Evolutionary conservation across 768 basidiomycete genomes (phyloP), one percentile per base, ranked within the genome.

Genomic region (Boletus insuetus): DNA sequence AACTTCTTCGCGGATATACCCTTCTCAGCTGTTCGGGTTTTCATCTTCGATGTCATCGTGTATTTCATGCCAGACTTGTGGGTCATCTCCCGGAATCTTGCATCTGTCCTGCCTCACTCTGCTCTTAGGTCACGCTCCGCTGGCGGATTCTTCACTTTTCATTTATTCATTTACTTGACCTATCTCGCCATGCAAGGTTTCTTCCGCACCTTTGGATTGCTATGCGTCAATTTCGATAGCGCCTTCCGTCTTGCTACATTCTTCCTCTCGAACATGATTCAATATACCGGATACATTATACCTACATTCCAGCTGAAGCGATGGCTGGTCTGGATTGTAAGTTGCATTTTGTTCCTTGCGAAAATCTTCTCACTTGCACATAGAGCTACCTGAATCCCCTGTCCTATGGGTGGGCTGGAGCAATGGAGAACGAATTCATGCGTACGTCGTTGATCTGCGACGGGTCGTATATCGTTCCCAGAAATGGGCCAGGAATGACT

Each of bases 351-450:
- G 48, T 42, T 37, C 22, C 40, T 16, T 41, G 13, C 24, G 22
- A 38, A 35, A 1, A 13, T 2, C 19, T 19, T 32, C 53, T 69
- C 35, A 69, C 31, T 52, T 53, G n/a, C 37, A 24, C 19, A 37
- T 14, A 60, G 85, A 89, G 81, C 73, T 93, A 93, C 69, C 66
- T 92, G 56, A 86, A 94, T 63, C 93, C 93, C 0, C 71, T 94
- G 48, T 72, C 82, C 2, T 93, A 90, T 24, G 84, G 83, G 0
- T 94, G 89, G 80, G 82, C 87, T 60, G 84, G 82, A 3, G 75
- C 81, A 37, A 88, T 95, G 85, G 84, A 88, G 70, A 94, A 94
- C 68, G 93, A 96, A 68, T 93, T 94, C 71, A 82, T 77, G 76
- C 82, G 83, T 17, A 82, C 84, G 35, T 69, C 79, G 19, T 65